Base-by-base conservation (phyloP, 768 basidiomycete species). In the Lactarius hatsudake region DNA sequence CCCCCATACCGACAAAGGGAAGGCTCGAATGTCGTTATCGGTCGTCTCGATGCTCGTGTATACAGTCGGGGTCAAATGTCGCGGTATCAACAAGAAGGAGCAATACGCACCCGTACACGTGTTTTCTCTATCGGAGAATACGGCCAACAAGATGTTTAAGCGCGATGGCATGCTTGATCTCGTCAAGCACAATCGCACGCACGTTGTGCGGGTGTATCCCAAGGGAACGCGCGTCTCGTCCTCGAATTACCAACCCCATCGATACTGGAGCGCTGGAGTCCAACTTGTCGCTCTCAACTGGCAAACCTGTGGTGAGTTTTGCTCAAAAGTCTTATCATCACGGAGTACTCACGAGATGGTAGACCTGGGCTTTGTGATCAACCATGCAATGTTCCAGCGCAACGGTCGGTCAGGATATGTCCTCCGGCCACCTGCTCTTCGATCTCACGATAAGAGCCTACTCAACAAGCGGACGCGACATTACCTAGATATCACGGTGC, bases 231-330 rank as follows among this genome's bases (percentile, higher is more conserved):
- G 96, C 45, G 81, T 98, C 40, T 88, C 81, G 66, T 94, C 91
- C 70, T 87, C 87, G 28, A 98, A 98, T 73, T 98, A 89, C 72
- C 84, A 90, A 68, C 96, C 96, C 8, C 88, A 94, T 76, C 83
- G 87, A 20, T 95, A 87, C 74, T 99, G 96, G 96, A 86, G 87
- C 0, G 87, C 87, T 2, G 96, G 96, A 0, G 84, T 87, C 15
- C 96, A 98, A 76, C 77, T 98, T 6, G 94, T 95, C 0, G 94
- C 96, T 9, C 83, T 99, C 63, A 99, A 99, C 76, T 98, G 95
- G 94, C 96, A 99, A 77, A 98, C 95, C 0, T 88, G 88, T 71
- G 95, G 94, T 96, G 73, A 63, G 87, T 80, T 15, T 23, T 18
- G 8, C 32, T 45, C 38, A 53, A 26, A 1, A 18, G 20, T 17